Conservation (phyloP, 2,329 filamentous ascomycete genomes). For the Cercospora zeina region DNA sequence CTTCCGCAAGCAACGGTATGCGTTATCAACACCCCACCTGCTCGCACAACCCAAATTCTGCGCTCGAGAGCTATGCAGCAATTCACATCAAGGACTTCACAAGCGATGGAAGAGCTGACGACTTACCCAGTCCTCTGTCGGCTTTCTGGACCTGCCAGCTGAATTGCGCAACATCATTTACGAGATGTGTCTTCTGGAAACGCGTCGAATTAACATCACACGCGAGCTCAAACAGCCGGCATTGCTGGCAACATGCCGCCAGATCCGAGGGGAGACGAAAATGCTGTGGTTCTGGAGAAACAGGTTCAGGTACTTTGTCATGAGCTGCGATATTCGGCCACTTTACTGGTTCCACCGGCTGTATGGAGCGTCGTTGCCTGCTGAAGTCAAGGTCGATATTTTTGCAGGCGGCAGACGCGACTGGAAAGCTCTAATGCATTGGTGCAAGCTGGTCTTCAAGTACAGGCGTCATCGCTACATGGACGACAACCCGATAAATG, state of each 20-base stretch:
- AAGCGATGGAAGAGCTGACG: not conserved
- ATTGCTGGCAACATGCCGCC: constrained; percentile 11
- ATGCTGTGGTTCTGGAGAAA: not conserved
- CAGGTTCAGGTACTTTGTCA: not conserved
- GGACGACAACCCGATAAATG: not conserved
- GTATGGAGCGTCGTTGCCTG: not conserved
- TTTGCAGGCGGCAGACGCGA: not conserved
- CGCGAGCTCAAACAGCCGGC: not conserved
- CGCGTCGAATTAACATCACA: not conserved
- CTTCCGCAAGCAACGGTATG: not conserved
- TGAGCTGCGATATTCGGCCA: not conserved
- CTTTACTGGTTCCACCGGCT: not conserved
- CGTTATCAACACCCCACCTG: no score
- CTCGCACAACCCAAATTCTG: no score
- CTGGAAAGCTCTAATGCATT: not conserved
- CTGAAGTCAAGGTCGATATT: not conserved
- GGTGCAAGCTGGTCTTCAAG: not conserved
- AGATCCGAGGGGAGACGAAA: constrained; percentile 6
- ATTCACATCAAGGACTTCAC: not conserved
- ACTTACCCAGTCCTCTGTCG: not conserved
- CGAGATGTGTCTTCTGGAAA: not conserved
- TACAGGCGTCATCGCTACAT: not conserved
- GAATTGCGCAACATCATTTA: not conserved
- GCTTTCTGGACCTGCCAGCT: not conserved
- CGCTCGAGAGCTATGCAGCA: no score